Evolutionary conservation across 129 eudicot species (phyloP).

Genomic region (Flaveria sonorensis): DNA sequence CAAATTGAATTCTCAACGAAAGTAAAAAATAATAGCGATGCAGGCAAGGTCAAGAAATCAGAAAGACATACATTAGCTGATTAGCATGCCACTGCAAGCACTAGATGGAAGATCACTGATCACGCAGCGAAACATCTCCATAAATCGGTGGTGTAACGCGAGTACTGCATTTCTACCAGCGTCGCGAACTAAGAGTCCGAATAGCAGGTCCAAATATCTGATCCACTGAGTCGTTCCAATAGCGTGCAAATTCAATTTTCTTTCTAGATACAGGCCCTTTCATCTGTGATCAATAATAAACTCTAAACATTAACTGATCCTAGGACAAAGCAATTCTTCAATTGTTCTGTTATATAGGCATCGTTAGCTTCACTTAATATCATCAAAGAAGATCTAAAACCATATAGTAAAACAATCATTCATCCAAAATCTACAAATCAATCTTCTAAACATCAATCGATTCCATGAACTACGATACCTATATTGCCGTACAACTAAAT

Average conservation of each 20-base stretch:
- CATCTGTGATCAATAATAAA: slow-evolving; percentile 33
- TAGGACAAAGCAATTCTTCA: neutral
- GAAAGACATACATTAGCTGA: neutral
- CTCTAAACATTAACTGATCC: neutral
- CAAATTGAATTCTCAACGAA: neutral
- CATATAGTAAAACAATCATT: too few relatives aligned
- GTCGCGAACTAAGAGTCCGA: too few relatives aligned
- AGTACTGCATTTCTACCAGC: too few relatives aligned
- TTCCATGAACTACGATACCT: neutral
- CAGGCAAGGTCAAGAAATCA: slow-evolving; percentile 7
- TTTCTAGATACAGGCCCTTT: slow-evolving; percentile 42
- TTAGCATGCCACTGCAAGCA: slow-evolving; percentile 13
- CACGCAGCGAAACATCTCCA: slow-evolving; percentile 24
- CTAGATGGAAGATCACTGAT: neutral
- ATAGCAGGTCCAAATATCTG: too few relatives aligned
- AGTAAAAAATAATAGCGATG: neutral
- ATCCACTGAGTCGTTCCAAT: slow-evolving; percentile 9
- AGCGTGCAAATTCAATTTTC: slow-evolving; percentile 53
- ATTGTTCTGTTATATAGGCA: too few relatives aligned
- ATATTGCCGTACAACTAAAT: neutral
- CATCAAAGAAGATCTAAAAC: too few relatives aligned
- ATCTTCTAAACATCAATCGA: too few relatives aligned
- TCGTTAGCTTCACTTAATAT: too few relatives aligned
- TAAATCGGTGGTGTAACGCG: slow-evolving; percentile 64
- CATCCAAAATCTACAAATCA: slow-evolving; percentile 2